phyloP scores from a whole-genome alignment of 2,329 filamentous ascomycete species.

The Verticillium alfalfae region DNA sequence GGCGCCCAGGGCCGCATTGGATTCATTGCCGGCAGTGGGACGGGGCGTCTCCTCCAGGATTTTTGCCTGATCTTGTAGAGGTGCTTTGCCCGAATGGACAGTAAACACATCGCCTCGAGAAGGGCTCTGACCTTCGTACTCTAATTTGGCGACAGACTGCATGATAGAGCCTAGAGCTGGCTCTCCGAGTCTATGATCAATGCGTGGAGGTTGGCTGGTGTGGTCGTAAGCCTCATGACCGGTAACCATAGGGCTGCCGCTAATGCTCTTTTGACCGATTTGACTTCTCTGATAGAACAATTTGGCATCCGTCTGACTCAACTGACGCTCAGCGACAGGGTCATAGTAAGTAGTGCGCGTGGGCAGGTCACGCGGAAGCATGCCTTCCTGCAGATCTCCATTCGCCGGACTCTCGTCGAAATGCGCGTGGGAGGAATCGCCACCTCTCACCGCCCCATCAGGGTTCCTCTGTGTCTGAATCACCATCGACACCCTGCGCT shows the following conservation, averaged over 20 bases:
- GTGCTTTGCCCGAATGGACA: background rate
- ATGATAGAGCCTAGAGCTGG: background rate
- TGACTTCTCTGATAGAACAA: conserved; percentile 92
- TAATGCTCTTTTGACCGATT: conserved; percentile 43
- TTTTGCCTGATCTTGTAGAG: background rate
- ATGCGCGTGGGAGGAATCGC: background rate
- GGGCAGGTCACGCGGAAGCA: conserved; percentile 56
- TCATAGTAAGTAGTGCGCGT: conserved; percentile 85
- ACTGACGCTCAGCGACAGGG: conserved; percentile 85
- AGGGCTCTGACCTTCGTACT: conserved; percentile 17
- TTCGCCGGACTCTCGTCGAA: background rate
- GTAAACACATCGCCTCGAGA: background rate
- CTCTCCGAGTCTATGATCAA: conserved; percentile 18
- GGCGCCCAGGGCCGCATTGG: conserved; percentile 24
- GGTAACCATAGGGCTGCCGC: conserved; percentile 28
- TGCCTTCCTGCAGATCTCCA: conserved; percentile 41
- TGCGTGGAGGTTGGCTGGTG: conserved; percentile 20
- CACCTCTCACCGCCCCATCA: conserved; percentile 2
- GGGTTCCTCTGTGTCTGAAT: conserved; percentile 6
- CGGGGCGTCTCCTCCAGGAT: background rate
- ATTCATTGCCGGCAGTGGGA: background rate
- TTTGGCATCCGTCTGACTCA: conserved; percentile 92
- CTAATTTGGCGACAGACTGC: conserved; percentile 23
- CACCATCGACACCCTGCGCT: conserved; percentile 3
- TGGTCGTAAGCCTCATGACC: background rate